Evolutionary conservation across 306 rosid species (phyloP), one percentile per base, ranked within the genome.

Genomic region (Castanea sativa): DNA sequence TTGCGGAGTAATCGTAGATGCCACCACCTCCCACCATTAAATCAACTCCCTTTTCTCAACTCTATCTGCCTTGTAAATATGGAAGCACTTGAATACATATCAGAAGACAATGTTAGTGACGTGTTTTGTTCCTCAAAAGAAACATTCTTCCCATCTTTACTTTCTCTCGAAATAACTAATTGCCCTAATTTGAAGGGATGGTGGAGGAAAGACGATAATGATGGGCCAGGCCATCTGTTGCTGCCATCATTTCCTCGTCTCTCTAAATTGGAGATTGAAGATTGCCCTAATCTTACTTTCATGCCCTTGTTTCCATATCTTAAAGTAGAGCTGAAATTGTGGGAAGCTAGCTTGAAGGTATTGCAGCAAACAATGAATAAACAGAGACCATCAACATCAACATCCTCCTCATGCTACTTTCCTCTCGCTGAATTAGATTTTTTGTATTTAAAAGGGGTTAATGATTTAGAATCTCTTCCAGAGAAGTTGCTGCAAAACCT

Each of bases 171-270:
- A 73, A 33, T 85, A 13, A 0, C 0, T 0, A n/a, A 55, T 19
- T 85, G 88, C n/a, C 73, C 76, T 4, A 27, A 41, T 0, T 76
- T 85, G 2, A 4, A 3, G 8, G 21, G 76, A 65, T 85, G 85
- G 85, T 81, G 83, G 83, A 4, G 49, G 61, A 27, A 1, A 0
- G 55, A 4, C 8, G 18, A 57, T 19, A 10, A 75, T 64, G 56
- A 27, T 55, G 58, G 8, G 2, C 16, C 5, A 1, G 7, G 2
- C 0, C 6, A 60, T 3, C 33, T 4, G 18, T 14, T 33, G 6
- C 20, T 25, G 5, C 7, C 61, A 19, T 45, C 52, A 45, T 45
- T 45, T 12, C 52, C 52, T 45, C 4, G 0, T 45, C 52, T 45
- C 4, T 45, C 52, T 45, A 0, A 45, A 45, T 45, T 45, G 4